Evolutionary conservation across 2,329 filamentous ascomycete species (phyloP).

Genomic region (Ophiostoma tasmaniense): DNA sequence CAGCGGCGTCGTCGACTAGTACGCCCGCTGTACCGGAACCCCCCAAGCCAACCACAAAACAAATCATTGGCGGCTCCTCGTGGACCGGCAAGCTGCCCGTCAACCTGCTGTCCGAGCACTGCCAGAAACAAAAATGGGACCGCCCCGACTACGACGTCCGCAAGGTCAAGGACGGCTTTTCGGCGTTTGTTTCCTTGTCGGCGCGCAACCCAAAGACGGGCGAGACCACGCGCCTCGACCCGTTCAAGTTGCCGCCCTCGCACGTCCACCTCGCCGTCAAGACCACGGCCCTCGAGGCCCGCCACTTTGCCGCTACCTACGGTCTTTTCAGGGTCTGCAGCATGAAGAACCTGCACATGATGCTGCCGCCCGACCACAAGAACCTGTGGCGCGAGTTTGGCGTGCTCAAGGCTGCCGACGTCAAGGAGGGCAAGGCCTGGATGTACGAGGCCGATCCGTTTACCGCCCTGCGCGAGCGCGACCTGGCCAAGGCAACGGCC

Average conservation of each 20-base stretch:
- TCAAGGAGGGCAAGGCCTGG: conserved; percentile 72
- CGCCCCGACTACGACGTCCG: conserved; percentile 83
- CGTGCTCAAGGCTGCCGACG: conserved; percentile 69
- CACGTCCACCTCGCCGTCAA: conserved; percentile 69
- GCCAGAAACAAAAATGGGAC: conserved; percentile 92
- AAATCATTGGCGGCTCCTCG: conserved; percentile 85
- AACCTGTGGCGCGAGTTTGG: conserved; percentile 89
- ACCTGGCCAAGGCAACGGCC: conserved; percentile 64
- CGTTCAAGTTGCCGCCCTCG: conserved; percentile 69
- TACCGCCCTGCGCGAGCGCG: conserved; percentile 65
- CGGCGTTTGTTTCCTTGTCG: conserved; percentile 72
- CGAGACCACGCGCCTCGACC: conserved; percentile 63
- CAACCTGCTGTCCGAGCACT: conserved; percentile 87
- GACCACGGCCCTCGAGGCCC: conserved; percentile 77
- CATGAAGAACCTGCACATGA: conserved; percentile 93
- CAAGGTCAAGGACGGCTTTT: conserved; percentile 64
- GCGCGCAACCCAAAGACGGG: conserved; percentile 72
- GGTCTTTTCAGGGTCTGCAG: conserved; percentile 85
- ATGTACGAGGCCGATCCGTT: conserved; percentile 97
- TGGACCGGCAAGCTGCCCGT: conserved; percentile 97
- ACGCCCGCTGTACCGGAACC: conserved; percentile 31
- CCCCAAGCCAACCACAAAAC: conserved; percentile 58
- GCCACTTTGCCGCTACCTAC: conserved; percentile 88
- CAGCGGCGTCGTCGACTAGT: too few relatives aligned
- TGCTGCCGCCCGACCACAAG: conserved; percentile 82